Evolutionary conservation across 1,284 basidiomycete genomes (phyloP).

Genomic region (Naganishia albida): DNA sequence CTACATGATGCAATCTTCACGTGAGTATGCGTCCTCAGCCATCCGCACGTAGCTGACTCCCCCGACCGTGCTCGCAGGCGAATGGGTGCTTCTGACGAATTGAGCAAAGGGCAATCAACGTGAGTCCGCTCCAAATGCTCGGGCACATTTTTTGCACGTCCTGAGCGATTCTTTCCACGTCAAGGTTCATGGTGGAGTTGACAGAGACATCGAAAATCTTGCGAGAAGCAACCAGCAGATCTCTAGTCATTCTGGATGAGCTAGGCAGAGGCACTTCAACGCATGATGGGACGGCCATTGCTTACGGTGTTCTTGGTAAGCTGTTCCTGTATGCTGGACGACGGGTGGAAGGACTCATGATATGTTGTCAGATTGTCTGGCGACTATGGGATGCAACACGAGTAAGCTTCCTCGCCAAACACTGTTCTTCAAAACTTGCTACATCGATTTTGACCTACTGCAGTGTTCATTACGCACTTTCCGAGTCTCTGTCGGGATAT

Average conservation of each 20-base stretch:
- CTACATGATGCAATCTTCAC: slow-evolving; percentile 83
- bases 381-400: slow-evolving; percentile 69
- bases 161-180: slow-evolving; percentile 30
- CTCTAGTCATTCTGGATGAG: slow-evolving; percentile 80
- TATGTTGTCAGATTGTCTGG: slow-evolving; percentile 64
- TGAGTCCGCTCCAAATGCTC: background rate
- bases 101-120: slow-evolving; percentile 80
- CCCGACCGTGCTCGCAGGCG: background rate
- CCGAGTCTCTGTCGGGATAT: slow-evolving; percentile 60
- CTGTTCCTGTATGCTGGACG: background rate
- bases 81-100: slow-evolving; percentile 73
- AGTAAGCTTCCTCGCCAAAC: slow-evolving; percentile 18
- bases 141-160: background rate
- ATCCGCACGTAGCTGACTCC: too few relatives aligned
- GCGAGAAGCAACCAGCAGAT: slow-evolving; percentile 66
- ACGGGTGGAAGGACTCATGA: slow-evolving; percentile 54
- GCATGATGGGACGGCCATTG: slow-evolving; percentile 54
- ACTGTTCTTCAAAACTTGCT: background rate
- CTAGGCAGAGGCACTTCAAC: slow-evolving; percentile 46
- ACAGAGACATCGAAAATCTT: slow-evolving; percentile 90
- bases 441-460: background rate
- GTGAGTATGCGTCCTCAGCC: slow-evolving; percentile 60
- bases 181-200: slow-evolving; percentile 87
- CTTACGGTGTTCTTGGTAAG: slow-evolving; percentile 60
- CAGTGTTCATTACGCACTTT: slow-evolving; percentile 90